phyloP scores from a whole-genome alignment of 306 rosid genomes.

The Begonia fuchsioides region DNA sequence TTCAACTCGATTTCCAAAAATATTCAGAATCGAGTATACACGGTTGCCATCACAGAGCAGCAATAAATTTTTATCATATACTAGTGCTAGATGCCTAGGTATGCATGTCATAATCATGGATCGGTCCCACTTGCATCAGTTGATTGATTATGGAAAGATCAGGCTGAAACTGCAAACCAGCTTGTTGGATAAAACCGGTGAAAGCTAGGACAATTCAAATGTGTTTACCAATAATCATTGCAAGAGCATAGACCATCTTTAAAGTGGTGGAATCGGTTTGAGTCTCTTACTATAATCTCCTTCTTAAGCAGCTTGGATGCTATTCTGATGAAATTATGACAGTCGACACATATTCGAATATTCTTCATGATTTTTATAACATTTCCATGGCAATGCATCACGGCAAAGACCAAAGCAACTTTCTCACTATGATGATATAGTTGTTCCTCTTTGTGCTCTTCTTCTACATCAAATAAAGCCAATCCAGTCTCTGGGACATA shows the following conservation, averaged over 20 bases:
- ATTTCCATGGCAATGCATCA: conserved; percentile 29
- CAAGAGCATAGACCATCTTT: conserved; percentile 61
- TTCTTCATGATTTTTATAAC: no score
- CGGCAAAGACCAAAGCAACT: conserved; percentile 63
- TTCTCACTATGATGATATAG: conserved; percentile 76
- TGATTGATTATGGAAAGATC: no score
- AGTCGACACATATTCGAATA: conserved; percentile 70
- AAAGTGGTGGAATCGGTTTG: conserved; percentile 81
- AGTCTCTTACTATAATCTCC: conserved; percentile 76
- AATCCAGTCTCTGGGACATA: conserved; percentile 59
- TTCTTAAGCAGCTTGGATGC: conserved; percentile 43
- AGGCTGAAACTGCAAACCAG: no score
- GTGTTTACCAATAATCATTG: conserved; percentile 58
- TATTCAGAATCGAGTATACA: no score
- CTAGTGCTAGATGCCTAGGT: no score
- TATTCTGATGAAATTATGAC: conserved; percentile 82
- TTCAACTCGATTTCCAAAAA: no score
- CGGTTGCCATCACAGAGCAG: no score
- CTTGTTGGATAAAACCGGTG: background rate
- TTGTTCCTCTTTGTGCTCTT: conserved; percentile 75
- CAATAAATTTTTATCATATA: no score
- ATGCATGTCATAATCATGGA: no score
- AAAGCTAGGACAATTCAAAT: background rate
- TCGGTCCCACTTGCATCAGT: no score
- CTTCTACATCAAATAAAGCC: conserved; percentile 52